phyloP scores from a whole-genome alignment of 805 yeast species.

The Alloascoidea hylecoeti region DNA sequence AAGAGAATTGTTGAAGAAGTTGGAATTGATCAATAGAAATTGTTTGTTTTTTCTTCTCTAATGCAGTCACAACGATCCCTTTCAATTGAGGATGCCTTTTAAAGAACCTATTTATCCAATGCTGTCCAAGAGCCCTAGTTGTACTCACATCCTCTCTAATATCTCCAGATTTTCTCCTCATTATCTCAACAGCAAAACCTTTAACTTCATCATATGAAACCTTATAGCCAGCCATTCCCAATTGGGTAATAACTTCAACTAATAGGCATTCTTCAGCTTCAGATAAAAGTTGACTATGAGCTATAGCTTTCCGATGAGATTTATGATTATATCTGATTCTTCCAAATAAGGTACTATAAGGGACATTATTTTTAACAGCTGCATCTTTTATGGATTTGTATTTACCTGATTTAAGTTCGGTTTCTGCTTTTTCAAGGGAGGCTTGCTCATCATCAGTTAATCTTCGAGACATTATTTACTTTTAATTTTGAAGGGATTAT shows the following conservation, averaged over 20 bases:
- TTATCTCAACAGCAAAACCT: not conserved
- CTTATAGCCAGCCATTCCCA: not conserved
- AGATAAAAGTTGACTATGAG: slow-evolving; percentile 1
- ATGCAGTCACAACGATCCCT: not conserved
- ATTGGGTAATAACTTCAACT: not conserved
- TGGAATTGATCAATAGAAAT: not conserved
- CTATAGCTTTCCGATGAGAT: not conserved
- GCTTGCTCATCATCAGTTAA: not conserved
- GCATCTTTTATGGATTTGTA: not conserved
- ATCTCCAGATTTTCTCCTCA: not conserved
- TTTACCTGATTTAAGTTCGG: not conserved
- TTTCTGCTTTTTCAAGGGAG: not conserved
- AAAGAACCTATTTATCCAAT: slow-evolving; percentile 1
- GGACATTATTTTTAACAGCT: not conserved
- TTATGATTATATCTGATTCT: slow-evolving; percentile 1
- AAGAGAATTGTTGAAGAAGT: not conserved
- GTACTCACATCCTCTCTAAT: not conserved
- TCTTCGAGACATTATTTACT: slow-evolving; percentile 1
- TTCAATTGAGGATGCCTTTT: not conserved
- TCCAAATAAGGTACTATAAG: not conserved
- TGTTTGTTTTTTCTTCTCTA: not conserved
- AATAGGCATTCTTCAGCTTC: not conserved
- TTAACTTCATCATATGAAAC: not conserved
- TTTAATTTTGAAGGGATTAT: too few species aligned
- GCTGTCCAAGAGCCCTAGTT: not conserved